Evolutionary conservation across 192 early-diverging fungal genomes (phyloP).

Genomic region (Coemansia sp.): DNA sequence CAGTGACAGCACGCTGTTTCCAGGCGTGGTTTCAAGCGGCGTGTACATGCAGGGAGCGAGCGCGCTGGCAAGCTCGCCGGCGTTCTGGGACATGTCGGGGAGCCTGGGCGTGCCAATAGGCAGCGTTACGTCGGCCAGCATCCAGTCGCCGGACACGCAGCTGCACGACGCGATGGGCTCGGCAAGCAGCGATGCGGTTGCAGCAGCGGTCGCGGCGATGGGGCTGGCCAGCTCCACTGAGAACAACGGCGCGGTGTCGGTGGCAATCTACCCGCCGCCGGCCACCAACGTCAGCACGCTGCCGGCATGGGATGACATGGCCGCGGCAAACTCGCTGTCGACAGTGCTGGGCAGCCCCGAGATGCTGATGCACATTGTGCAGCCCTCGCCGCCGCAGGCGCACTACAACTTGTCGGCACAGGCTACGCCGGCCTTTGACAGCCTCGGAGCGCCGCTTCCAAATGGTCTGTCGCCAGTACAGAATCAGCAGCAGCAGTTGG

Average conservation of each 20-base stretch:
- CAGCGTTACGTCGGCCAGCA: not conserved
- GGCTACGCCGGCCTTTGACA: conserved; percentile 30
- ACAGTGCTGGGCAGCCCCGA: conserved; percentile 33
- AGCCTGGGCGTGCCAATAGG: conserved; percentile 5
- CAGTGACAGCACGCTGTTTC: not conserved
- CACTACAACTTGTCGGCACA: conserved; percentile 30
- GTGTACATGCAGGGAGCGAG: not conserved
- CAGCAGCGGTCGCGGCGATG: not conserved
- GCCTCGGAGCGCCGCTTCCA: conserved; percentile 9
- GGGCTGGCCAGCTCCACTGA: not conserved
- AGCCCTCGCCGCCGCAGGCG: conserved; percentile 31
- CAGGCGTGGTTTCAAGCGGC: not conserved
- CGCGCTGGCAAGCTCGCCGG: conserved; percentile 9
- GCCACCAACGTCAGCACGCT: not conserved
- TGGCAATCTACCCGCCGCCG: conserved; percentile 31
- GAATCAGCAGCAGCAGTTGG: not conserved
- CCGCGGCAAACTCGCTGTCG: conserved; percentile 19
- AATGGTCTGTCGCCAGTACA: too few relatives aligned
- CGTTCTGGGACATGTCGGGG: conserved; percentile 25
- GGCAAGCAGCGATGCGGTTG: not conserved
- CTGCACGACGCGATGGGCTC: not conserved
- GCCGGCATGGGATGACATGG: conserved; percentile 19
- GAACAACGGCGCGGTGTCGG: not conserved
- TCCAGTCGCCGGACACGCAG: not conserved
- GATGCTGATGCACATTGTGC: conserved; percentile 35